Percentiles rank a stretch among this genome's conserved stretches.
These are phyloP conservation scores for Brachypodium distachyon DNA, from an alignment of 202 grass and related monocot genomes.

Conservation along the genomic window DNA sequence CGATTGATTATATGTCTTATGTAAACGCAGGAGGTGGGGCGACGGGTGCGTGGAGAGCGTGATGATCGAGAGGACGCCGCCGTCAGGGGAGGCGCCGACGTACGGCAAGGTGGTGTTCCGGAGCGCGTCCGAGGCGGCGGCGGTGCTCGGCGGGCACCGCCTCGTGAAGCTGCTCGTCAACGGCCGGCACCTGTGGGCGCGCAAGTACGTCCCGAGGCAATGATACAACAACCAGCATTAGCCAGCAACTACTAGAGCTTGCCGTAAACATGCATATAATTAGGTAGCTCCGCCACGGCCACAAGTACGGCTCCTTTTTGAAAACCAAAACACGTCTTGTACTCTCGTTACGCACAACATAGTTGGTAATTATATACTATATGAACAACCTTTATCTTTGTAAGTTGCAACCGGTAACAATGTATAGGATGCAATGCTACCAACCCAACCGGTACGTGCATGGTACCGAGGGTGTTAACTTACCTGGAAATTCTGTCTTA, in stretches of 20 bases:
- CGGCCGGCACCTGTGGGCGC: slow-evolving; percentile 55
- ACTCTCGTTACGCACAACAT: too few species aligned
- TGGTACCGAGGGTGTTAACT: too few species aligned
- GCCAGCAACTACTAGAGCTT: background rate
- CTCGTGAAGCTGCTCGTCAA: slow-evolving; percentile 59
- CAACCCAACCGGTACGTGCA: too few species aligned
- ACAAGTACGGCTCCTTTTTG: too few species aligned
- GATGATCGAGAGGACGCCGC: slow-evolving; percentile 40
- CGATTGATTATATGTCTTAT: background rate
- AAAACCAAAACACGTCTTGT: too few species aligned
- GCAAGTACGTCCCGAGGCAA: slow-evolving; percentile 48
- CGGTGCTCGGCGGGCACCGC: slow-evolving; percentile 36
- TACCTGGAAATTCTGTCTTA: too few species aligned
- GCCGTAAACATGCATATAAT: background rate
- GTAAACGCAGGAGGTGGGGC: slow-evolving; percentile 38
- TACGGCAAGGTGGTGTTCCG: slow-evolving; percentile 46
- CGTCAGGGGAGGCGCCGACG: slow-evolving; percentile 7
- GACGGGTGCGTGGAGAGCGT: slow-evolving; percentile 41
- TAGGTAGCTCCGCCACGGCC: background rate
- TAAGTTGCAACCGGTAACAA: too few species aligned
- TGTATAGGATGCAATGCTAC: too few species aligned
- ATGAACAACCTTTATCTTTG: too few species aligned
- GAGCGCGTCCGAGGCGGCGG: background rate
- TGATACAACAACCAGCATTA: background rate
- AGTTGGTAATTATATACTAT: too few species aligned